Evolutionary conservation across 148 eudicot species (phyloP), one percentile per base, ranked within the genome.

Genomic region (Rhododendron kiyosumense): DNA sequence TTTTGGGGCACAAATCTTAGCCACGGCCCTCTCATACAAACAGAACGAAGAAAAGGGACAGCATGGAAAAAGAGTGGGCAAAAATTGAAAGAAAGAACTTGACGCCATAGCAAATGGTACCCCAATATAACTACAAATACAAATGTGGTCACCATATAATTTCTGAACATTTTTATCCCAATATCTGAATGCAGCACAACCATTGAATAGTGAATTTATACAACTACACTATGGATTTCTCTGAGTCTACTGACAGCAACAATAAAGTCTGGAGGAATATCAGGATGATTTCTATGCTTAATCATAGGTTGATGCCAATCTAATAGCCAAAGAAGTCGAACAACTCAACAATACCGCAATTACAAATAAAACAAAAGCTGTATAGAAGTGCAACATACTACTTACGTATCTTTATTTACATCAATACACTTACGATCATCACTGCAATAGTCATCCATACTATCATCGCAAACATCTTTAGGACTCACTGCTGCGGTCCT

Each of bases 401-500:
- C 76, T 63, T 83, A 65, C 18, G 57, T 24, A 20, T 45, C 65
- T 51, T 48, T 14, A 54, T 76, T 61, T 22, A 36, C 86, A 54
- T 41, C 57, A 78, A 38, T 30, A 78, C 15, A 24, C 61, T 76
- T 84, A 73, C 13, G 13, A 34, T 71, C 79, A 32, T 78, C 57
- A 1, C 71, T 79, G 34, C 82, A 78, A n/a, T 17, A 52, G 49
- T 85, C 87, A 38, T 85, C 77, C 45, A 28, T 28, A 59, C 86
- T 57, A 15, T 26, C 87, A 32, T 63, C 49, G 48, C 67, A 78
- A 85, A 36, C 46, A 78, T 79, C 7, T 85, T 61, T 57, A 79
- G 82, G 59, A 45, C 75, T 65, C 46, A 10, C 45, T 41, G 49
- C 30, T 41, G 49, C 30, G 11, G 30, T 46, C 34, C 52, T 65